Percentiles rank a stretch among this genome's conserved stretches.
phyloP scores from a whole-genome alignment of 306 rosid genomes.

The Quercus dentata region DNA sequence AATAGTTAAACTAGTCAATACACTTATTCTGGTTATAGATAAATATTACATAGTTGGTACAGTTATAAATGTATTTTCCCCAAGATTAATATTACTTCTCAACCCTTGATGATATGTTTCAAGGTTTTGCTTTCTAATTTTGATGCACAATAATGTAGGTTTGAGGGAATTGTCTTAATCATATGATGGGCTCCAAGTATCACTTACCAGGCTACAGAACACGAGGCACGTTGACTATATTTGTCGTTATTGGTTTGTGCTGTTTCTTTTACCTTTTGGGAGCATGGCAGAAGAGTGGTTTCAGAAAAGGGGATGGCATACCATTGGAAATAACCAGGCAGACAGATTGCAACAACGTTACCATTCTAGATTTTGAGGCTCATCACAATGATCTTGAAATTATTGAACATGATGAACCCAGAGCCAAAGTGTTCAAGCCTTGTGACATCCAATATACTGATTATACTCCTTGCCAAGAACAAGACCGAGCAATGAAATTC shows the following conservation, averaged over 20 bases:
- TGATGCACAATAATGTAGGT: slow-evolving; percentile 16
- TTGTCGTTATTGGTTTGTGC: slow-evolving; percentile 75
- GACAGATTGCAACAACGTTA: slow-evolving; percentile 59
- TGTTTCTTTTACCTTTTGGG: slow-evolving; percentile 94
- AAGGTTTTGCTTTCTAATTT: slow-evolving; percentile 17
- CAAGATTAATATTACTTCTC: slow-evolving; percentile 7
- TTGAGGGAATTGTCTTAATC: slow-evolving; percentile 17
- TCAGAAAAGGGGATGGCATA: slow-evolving; percentile 78
- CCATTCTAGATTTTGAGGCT: slow-evolving; percentile 71
- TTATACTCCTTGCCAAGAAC: slow-evolving; percentile 99
- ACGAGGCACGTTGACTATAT: slow-evolving; percentile 69
- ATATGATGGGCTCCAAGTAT: slow-evolving; percentile 68
- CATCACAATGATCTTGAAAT: slow-evolving; percentile 61
- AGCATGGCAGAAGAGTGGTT: slow-evolving; percentile 92
- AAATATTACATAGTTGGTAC: not conserved
- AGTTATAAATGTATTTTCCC: slow-evolving; percentile 1
- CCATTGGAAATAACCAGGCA: slow-evolving; percentile 55
- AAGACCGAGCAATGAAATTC: slow-evolving; percentile 91
- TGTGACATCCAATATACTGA: slow-evolving; percentile 63
- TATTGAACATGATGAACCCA: slow-evolving; percentile 49
- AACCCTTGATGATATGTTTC: slow-evolving; percentile 10
- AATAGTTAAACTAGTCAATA: not conserved
- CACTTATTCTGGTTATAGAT: not conserved
- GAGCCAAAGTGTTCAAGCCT: slow-evolving; percentile 63
- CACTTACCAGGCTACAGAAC: slow-evolving; percentile 46